These are phyloP conservation scores for Selaginella tamariscina DNA, from an alignment of 75 land plant genomes.

Conservation along the genomic window DNA sequence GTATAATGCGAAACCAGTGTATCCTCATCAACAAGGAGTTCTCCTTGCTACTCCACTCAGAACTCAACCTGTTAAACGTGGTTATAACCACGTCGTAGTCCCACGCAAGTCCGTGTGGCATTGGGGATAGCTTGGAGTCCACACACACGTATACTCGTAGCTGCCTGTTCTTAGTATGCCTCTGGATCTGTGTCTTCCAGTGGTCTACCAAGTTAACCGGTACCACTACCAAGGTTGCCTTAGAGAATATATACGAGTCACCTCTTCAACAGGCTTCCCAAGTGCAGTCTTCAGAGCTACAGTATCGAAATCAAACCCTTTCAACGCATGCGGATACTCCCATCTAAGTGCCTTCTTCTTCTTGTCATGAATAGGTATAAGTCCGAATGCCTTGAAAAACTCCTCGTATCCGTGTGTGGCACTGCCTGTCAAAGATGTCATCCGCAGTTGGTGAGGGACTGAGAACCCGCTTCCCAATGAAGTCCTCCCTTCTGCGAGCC, in stretches of 20 bases:
- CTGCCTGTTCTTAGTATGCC: constrained; percentile 70
- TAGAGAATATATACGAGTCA: constrained; percentile 63
- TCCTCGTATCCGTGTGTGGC: constrained; percentile 31
- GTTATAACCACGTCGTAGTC: constrained; percentile 89
- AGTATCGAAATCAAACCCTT: constrained; percentile 50
- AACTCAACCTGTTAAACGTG: constrained; percentile 70
- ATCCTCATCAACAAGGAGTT: constrained; percentile 60
- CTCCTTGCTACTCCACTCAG: constrained; percentile 77
- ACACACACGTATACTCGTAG: constrained; percentile 55
- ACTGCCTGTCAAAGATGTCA: neutral
- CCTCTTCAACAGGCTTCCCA: constrained; percentile 51
- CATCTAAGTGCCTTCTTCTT: constrained; percentile 44
- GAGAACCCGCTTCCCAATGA: constrained; percentile 55
- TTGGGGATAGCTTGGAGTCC: constrained; percentile 54
- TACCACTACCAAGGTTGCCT: constrained; percentile 78
- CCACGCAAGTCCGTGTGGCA: constrained; percentile 80
- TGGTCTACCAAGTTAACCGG: constrained; percentile 88
- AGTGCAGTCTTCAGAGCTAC: constrained; percentile 58
- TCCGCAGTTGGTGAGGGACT: constrained; percentile 27
- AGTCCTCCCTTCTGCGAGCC: constrained; percentile 54
- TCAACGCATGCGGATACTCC: constrained; percentile 57
- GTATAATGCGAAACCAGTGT: constrained; percentile 78
- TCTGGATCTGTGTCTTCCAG: constrained; percentile 75
- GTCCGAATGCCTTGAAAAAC: constrained; percentile 69
- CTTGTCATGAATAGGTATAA: constrained; percentile 32